A percentile compares a stretch with the other conserved stretches of the same genome.
Conservation (phyloP, 768 basidiomycete genomes). For the Holtermannia corniformis region DNA sequence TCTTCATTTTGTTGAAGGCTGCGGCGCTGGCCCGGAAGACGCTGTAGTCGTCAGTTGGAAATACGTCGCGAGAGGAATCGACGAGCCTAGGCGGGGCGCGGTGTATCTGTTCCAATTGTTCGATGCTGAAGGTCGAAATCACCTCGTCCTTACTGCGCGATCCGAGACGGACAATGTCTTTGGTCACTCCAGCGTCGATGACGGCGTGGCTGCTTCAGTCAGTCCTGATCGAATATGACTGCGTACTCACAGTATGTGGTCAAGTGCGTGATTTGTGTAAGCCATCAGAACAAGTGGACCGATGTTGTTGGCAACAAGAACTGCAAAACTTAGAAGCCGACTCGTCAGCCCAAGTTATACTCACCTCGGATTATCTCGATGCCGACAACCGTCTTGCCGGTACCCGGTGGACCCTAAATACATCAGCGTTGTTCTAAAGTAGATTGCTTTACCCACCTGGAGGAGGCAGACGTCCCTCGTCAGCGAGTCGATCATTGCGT, state of each 20-base stretch:
- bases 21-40: too few species aligned
- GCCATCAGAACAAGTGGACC: conserved; percentile 54
- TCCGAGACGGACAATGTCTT: conserved; percentile 59
- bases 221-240: too few species aligned
- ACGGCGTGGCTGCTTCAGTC: too few species aligned
- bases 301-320: conserved; percentile 51
- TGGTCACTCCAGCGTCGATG: conserved; percentile 57
- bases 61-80: conserved; percentile 45
- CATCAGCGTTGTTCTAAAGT: too few species aligned
- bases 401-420: conserved; percentile 79
- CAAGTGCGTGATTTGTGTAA: conserved; percentile 71
- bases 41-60: conserved; percentile 47
- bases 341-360: conserved; percentile 50
- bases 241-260: conserved; percentile 59
- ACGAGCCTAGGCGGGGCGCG: too few species aligned
- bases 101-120: conserved; percentile 49
- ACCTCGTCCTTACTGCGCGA: conserved; percentile 37
- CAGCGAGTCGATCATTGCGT: conserved; percentile 57
- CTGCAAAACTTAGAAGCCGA: conserved; percentile 59
- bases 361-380: not conserved
- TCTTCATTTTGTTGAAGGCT: conserved; percentile 49
- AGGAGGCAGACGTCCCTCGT: conserved; percentile 54
- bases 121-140: conserved; percentile 49
- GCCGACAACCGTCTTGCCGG: conserved; percentile 56
- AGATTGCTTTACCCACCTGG: too few species aligned